phyloP scores from a whole-genome alignment of 192 early-diverging fungal species.

The Podila horticola region DNA sequence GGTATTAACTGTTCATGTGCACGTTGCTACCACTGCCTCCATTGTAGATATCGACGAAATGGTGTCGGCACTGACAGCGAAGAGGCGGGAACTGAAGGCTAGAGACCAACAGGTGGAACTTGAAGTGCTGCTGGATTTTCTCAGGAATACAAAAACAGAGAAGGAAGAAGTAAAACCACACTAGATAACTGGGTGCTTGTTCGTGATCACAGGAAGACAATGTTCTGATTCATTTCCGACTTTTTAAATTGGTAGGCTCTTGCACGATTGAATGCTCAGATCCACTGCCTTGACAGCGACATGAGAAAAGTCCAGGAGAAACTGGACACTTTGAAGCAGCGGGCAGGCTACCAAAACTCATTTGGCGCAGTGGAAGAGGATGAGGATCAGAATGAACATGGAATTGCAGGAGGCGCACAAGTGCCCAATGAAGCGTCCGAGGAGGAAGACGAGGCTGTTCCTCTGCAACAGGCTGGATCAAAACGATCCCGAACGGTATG shows the following conservation, averaged over 20 bases:
- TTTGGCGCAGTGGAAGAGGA: slow-evolving; percentile 42
- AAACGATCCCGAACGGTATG: slow-evolving; percentile 12
- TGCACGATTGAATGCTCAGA: slow-evolving; percentile 46
- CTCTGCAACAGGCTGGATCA: slow-evolving; percentile 22
- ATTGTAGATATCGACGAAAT: slow-evolving; percentile 70
- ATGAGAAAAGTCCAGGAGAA: slow-evolving; percentile 48
- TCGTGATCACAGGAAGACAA: neutral
- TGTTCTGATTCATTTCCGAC: neutral
- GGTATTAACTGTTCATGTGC: neutral
- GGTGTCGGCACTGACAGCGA: slow-evolving; percentile 65
- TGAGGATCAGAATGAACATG: slow-evolving; percentile 28
- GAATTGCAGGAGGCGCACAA: slow-evolving; percentile 23
- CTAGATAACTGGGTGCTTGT: neutral
- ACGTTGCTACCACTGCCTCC: neutral
- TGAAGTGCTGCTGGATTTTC: slow-evolving; percentile 70
- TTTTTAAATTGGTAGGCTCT: slow-evolving; percentile 39
- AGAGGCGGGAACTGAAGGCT: slow-evolving; percentile 68
- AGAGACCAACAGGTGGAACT: slow-evolving; percentile 67
- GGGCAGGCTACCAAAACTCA: slow-evolving; percentile 12
- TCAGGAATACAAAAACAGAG: slow-evolving; percentile 64
- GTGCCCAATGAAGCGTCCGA: slow-evolving; percentile 49
- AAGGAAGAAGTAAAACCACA: slow-evolving; percentile 60
- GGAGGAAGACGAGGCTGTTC: slow-evolving; percentile 51
- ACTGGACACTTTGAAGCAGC: slow-evolving; percentile 42
- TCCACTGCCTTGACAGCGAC: slow-evolving; percentile 59